Evolutionary conservation across 2,329 filamentous ascomycete genomes (phyloP), one percentile per base, ranked within the genome.

Genomic region (Paracoccidioides lutzii): DNA sequence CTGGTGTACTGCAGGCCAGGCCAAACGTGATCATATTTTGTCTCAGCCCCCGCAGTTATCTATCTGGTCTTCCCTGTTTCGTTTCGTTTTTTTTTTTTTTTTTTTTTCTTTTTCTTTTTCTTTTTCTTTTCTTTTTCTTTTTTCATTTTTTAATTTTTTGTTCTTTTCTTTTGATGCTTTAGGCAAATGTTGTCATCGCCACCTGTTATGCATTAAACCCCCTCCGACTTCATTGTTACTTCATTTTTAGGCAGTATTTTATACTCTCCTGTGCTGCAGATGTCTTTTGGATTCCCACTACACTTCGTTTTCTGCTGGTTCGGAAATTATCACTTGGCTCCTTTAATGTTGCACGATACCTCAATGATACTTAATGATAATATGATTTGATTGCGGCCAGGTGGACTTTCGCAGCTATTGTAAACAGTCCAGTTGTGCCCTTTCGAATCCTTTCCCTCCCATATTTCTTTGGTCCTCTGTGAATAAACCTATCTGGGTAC

Each of bases 321-420:
- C 37, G 37, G 49, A 52, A 30, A n/a, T 52, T 42, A 9, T 37
- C n/a, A 22, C 33, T 38, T 38, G 15, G 30, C 33, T 10, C 9
- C 32, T 37, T 49, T 41, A n/a, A 52, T n/a, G 32, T 52, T 15
- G 49, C 37, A 41, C 41, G 49, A 41, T 52, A 52, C 37, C 49
- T 41, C 38, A 32, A 52, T 41, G 49, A 52, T 52, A 52, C 49
- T 41, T 52, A 52, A 42, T 52, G 49, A 52, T 52, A 52, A 52
- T 52, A 52, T 32, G 37, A 52, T 52, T n/a, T 52, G 38, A 52
- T 52, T 42, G n/a, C 41, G 49, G 22, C 22, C 12, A 32, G 28
- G 37, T 41, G 49, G 37, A 33, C 5, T 22, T 15, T 40, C 6
- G 38, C 28, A 14, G 37, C 8, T 4, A 12, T 38, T 8, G 4